Evolutionary conservation across 306 rosid genomes (phyloP), one percentile per base, ranked within the genome.

Genomic region (Phaseolus lunatus): DNA sequence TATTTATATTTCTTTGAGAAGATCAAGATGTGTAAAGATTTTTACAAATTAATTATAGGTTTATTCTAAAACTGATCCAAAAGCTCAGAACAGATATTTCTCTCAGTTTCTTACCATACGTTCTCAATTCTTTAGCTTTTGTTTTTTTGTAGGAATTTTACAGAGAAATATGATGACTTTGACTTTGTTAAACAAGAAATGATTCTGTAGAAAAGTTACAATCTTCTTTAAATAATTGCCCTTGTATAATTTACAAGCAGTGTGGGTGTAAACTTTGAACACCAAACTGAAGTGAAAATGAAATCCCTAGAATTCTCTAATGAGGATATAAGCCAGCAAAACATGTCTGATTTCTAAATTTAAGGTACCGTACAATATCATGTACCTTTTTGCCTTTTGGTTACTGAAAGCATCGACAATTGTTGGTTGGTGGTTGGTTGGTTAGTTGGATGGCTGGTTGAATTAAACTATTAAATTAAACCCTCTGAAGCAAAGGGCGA

Each of bases 11-110:
- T 69, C 69, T 69, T 61, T 37, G 52, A 56, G 41, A 54, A 12
- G 39, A 72, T 54, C 24, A 72, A 72, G 56, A 22, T 20, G 27
- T 69, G 49, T 41, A 26, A n/a, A 26, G 14, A n/a, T 27, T 58
- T 15, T 16, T 62, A 59, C 23, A 31, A 20, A 29, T 59, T 59
- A 27, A 59, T 15, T 29, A 35, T 14, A 15, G 24, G 35, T 24
- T 27, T 54, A 45, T 7, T 33, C 70, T 56, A 13, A 56, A 44
- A 44, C 47, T 45, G 70, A 56, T 26, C 59, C 50, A 44, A 44
- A 31, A 57, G 43, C 70, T 57, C 9, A 33, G 29, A 39, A 50
- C 44, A 39, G 45, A 24, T 37, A 20, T 41, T 45, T 44, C 18
- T 43, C 7, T 47, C 35, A 24, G n/a, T 48, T 49, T 29, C 57